Conservation (phyloP, 2,329 filamentous ascomycete genomes). For the Ophiostoma fasciatum region DNA sequence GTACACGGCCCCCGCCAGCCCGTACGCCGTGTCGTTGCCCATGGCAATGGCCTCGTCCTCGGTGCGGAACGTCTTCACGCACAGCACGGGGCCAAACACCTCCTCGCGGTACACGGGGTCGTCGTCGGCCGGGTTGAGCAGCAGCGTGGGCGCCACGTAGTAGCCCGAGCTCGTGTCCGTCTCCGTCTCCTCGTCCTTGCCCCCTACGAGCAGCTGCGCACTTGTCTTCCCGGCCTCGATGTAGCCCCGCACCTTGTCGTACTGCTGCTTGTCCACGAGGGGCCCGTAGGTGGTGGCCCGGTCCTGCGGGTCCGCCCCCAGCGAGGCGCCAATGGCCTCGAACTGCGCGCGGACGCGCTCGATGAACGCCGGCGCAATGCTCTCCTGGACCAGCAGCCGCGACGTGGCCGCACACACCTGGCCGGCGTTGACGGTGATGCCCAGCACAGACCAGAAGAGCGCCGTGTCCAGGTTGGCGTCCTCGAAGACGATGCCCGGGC, state of each 20-base stretch:
- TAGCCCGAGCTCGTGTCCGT: background rate
- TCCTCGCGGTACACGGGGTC: slow-evolving; percentile 28
- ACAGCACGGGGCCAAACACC: slow-evolving; percentile 43
- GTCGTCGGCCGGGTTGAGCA: background rate
- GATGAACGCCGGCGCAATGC: slow-evolving; percentile 46
- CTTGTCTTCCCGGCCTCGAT: slow-evolving; percentile 45
- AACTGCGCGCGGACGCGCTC: slow-evolving; percentile 28
- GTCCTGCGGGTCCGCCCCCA: slow-evolving; percentile 46
- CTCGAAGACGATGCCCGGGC: slow-evolving; percentile 45
- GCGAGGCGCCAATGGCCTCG: slow-evolving; percentile 22
- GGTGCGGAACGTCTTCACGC: slow-evolving; percentile 32
- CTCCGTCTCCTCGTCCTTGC: slow-evolving; percentile 16
- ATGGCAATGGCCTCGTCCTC: slow-evolving; percentile 32
- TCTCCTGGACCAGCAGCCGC: slow-evolving; percentile 49
- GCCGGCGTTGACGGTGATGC: slow-evolving; percentile 53
- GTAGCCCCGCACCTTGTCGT: slow-evolving; percentile 46
- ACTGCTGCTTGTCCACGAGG: slow-evolving; percentile 47
- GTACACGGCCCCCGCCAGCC: slow-evolving; percentile 33
- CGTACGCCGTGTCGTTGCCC: slow-evolving; percentile 39
- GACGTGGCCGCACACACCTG: slow-evolving; percentile 64
- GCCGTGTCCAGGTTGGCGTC: slow-evolving; percentile 48
- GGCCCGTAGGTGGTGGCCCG: slow-evolving; percentile 36
- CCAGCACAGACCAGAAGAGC: slow-evolving; percentile 19
- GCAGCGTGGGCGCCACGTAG: background rate
- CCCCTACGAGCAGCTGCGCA: slow-evolving; percentile 40